Conservation (phyloP, 331 rosid genomes). For the Malus hybrid region DNA sequence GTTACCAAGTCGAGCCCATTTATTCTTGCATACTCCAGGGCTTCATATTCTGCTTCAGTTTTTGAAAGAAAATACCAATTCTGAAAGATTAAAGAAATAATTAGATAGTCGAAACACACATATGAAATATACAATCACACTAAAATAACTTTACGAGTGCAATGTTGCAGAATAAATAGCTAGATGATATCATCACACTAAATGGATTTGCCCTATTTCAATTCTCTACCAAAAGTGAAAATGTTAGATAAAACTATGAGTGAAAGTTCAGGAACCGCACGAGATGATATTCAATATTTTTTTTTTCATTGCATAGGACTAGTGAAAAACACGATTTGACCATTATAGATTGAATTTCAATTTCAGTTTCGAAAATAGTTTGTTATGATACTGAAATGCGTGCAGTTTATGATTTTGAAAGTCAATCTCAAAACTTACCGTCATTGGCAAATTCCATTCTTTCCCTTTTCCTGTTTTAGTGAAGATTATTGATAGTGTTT, state of each 20-base stretch:
- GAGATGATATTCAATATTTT: neutral
- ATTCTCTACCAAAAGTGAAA: neutral
- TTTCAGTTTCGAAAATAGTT: no score
- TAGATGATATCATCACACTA: neutral
- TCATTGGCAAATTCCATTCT: no score
- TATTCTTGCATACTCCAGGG: constrained; percentile 40
- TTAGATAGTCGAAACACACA: neutral
- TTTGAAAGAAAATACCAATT: constrained; percentile 70
- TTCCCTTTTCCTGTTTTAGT: no score
- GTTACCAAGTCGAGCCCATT: constrained; percentile 46
- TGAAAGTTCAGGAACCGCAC: neutral
- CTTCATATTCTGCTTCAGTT: constrained; percentile 70
- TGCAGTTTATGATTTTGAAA: no score
- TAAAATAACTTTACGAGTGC: neutral
- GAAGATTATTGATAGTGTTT: no score
- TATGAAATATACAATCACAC: neutral
- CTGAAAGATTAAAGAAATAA: constrained; percentile 18
- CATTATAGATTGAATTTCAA: no score
- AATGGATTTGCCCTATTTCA: neutral
- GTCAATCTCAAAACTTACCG: no score
- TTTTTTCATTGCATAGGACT: no score
- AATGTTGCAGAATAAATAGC: neutral
- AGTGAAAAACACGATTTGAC: no score
- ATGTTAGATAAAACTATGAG: neutral
- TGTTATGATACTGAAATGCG: no score